phyloP scores from a whole-genome alignment of 768 basidiomycete species.

The Lentinula boryana region DNA sequence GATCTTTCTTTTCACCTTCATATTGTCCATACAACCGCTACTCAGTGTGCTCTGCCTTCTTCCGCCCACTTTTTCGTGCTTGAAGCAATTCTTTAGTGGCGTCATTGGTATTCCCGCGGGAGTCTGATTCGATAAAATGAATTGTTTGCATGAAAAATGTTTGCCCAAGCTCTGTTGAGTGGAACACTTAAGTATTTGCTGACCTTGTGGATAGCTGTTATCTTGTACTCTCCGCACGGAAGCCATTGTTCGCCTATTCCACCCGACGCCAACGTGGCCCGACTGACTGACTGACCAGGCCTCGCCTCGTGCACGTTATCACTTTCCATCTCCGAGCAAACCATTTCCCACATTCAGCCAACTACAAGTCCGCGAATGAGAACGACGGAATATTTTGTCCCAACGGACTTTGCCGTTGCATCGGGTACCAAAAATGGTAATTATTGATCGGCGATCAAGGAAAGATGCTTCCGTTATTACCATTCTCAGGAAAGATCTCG shows the following conservation, averaged over 20 bases:
- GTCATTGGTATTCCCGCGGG: not conserved
- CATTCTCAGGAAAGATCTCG: not conserved
- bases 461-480: slow-evolving; percentile 7
- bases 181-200: too few relatives aligned
- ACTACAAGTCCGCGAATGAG: not conserved
- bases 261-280: not conserved
- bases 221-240: not conserved
- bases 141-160: too few relatives aligned
- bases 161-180: too few relatives aligned
- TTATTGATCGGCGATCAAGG: slow-evolving; percentile 8
- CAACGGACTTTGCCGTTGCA: not conserved
- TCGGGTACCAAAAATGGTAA: not conserved
- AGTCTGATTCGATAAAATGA: not conserved
- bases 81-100: not conserved
- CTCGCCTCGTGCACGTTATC: not conserved
- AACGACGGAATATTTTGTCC: not conserved
- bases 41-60: not conserved
- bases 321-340: not conserved
- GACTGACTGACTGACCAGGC: not conserved
- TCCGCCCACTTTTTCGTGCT: not conserved
- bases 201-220: not conserved
- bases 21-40: not conserved
- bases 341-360: not conserved
- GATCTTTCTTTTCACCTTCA: not conserved
- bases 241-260: not conserved